phyloP scores from a whole-genome alignment of 2,329 filamentous ascomycete species.

The Verticillium klebahnii region DNA sequence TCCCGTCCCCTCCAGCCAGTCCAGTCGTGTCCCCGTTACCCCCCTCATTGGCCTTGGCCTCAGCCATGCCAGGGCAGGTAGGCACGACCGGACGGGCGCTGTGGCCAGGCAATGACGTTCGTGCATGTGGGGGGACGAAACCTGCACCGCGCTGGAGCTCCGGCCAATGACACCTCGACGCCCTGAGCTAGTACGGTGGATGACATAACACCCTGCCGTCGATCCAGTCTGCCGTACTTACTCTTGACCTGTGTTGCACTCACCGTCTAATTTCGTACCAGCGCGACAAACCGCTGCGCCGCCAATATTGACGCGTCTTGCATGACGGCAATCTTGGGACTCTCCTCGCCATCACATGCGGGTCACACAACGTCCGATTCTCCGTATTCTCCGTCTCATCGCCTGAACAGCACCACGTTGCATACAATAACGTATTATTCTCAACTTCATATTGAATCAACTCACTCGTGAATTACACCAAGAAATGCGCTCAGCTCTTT shows the following conservation, averaged over 20 bases:
- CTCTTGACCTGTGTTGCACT: not conserved
- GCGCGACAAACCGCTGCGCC: not conserved
- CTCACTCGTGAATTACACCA: too few relatives aligned
- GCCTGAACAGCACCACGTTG: too few relatives aligned
- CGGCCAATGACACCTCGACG: not conserved
- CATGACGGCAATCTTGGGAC: not conserved
- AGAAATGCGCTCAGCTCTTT: not conserved
- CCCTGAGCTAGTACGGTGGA: not conserved
- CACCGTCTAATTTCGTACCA: not conserved
- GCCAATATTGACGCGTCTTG: not conserved
- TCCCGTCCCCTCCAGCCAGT: not conserved
- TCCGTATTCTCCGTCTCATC: too few relatives aligned
- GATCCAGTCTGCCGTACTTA: too few relatives aligned
- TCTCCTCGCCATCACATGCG: too few relatives aligned
- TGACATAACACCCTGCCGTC: not conserved
- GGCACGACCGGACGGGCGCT: too few relatives aligned
- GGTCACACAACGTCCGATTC: too few relatives aligned
- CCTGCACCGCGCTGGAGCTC: not conserved
- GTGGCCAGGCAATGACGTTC: slow-evolving; percentile 9
- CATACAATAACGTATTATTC: too few relatives aligned
- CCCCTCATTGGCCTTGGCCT: slow-evolving; percentile 5
- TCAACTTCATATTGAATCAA: too few relatives aligned
- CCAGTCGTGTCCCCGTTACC: not conserved
- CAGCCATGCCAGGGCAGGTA: slow-evolving; percentile 3
- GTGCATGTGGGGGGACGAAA: slow-evolving; percentile 6